Conservation (phyloP, 805 yeast species). For the Yarrowia bubula region DNA sequence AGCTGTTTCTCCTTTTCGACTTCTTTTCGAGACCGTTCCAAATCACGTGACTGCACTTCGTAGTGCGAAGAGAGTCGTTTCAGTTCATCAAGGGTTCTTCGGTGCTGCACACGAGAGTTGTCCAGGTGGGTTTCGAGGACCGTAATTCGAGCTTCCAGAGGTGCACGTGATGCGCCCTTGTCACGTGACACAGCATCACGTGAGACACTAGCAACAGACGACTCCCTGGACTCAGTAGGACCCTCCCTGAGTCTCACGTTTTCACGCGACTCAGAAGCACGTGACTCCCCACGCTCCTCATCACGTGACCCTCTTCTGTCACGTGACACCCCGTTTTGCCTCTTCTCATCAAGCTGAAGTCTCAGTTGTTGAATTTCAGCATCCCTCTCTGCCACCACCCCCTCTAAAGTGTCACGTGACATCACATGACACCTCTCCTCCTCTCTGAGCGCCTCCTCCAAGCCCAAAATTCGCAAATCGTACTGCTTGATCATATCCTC, state of each 20-base stretch:
- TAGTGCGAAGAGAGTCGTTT: conserved; percentile 6
- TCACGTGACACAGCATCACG: neutral
- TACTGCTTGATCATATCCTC: conserved; percentile 23
- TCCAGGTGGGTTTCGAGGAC: neutral
- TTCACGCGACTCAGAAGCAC: neutral
- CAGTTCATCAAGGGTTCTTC: neutral
- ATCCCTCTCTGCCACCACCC: neutral
- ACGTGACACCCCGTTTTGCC: too few species aligned
- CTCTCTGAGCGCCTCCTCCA: neutral
- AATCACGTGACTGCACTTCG: neutral
- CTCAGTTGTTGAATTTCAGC: neutral
- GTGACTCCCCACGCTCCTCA: neutral
- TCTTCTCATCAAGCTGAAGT: too few species aligned
- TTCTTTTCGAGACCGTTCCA: conserved; percentile 15
- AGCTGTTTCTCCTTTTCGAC: conserved; percentile 19
- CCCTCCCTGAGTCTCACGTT: too few species aligned
- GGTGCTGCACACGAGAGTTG: neutral
- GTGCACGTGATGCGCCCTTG: neutral
- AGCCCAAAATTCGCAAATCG: neutral
- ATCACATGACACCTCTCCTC: neutral
- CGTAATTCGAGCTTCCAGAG: neutral
- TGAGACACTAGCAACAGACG: neutral
- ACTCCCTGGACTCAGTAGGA: too few species aligned
- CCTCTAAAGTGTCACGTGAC: neutral
- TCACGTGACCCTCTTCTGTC: neutral